A percentile compares a stretch with the other conserved stretches of the same genome.
Conservation (phyloP, 768 basidiomycete genomes). For the Amanita jacksonii region DNA sequence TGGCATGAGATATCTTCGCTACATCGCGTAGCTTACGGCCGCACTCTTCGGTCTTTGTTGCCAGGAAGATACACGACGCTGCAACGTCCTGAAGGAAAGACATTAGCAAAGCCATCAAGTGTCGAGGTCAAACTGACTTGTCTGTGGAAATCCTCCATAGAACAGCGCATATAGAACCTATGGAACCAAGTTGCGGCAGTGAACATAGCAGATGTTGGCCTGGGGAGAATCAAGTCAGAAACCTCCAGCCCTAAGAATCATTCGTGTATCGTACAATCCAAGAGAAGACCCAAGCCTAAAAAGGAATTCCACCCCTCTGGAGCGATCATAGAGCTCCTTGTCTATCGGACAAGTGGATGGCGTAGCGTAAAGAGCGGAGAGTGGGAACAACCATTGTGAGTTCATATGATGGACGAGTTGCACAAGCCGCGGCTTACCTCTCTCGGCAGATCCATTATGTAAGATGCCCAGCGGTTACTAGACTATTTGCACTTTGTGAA, state of each 20-base stretch:
- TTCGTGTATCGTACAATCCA: constrained; percentile 58
- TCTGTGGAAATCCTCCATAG: constrained; percentile 73
- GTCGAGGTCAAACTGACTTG: constrained; percentile 43
- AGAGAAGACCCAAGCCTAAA: constrained; percentile 75
- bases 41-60: constrained; percentile 89
- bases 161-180: constrained; percentile 82
- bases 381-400: constrained; percentile 67
- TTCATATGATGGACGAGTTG: constrained; percentile 12
- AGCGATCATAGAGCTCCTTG: constrained; percentile 69
- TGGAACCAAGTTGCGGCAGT: constrained; percentile 90
- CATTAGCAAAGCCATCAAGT: constrained; percentile 9
- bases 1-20: constrained; percentile 63
- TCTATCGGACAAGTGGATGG: constrained; percentile 53
- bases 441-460: constrained; percentile 5
- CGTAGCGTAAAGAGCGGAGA: constrained; percentile 46
- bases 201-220: constrained; percentile 73
- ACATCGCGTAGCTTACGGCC: constrained; percentile 82
- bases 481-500: too few species aligned
- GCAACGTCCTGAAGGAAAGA: constrained; percentile 56
- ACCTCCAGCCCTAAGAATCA: too few species aligned
- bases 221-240: constrained; percentile 21
- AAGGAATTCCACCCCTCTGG: constrained; percentile 77
- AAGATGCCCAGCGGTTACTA: too few species aligned
- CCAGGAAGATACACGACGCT: constrained; percentile 78
- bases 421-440: neutral